Evolutionary conservation across 2,329 filamentous ascomycete species (phyloP).

Genomic region (Curvularia hawaiiensis): DNA sequence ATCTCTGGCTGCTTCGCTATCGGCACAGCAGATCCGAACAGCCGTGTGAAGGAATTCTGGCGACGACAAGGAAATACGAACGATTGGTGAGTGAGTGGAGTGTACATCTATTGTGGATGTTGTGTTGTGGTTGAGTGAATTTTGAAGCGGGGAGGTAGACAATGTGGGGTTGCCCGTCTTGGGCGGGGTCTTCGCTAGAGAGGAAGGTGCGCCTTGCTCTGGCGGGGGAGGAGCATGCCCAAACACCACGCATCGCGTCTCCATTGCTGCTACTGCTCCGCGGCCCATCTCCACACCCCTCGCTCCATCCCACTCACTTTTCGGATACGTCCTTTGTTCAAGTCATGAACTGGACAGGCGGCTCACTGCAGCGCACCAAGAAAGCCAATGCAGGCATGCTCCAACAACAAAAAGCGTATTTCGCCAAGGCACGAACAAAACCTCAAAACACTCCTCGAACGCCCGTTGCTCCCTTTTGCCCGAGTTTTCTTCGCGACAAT

Average conservation of each 20-base stretch:
- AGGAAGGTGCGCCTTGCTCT: slow-evolving; percentile 3
- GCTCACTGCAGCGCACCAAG: slow-evolving; percentile 48
- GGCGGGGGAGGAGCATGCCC: background rate
- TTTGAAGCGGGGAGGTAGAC: background rate
- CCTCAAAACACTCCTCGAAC: slow-evolving; percentile 30
- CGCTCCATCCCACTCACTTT: background rate
- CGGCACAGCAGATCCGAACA: slow-evolving; percentile 12
- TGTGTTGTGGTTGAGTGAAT: background rate
- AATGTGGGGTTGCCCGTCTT: background rate
- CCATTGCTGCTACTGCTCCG: background rate
- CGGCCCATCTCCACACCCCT: background rate
- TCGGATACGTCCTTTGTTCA: background rate
- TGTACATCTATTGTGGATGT: background rate
- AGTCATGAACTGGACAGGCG: slow-evolving; percentile 58
- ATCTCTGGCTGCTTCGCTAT: slow-evolving; percentile 8
- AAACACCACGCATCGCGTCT: background rate
- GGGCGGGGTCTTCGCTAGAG: slow-evolving; percentile 1
- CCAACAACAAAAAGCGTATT: slow-evolving; percentile 54
- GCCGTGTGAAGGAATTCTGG: background rate
- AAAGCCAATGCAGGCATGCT: slow-evolving; percentile 43
- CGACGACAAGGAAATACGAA: background rate
- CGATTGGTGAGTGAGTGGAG: background rate
- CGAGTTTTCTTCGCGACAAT: slow-evolving; percentile 28
- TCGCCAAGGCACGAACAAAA: slow-evolving; percentile 48
- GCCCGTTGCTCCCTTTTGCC: slow-evolving; percentile 27